Conservation (phyloP, 805 yeast genomes). For the Lipomyces yamanashiensis region DNA sequence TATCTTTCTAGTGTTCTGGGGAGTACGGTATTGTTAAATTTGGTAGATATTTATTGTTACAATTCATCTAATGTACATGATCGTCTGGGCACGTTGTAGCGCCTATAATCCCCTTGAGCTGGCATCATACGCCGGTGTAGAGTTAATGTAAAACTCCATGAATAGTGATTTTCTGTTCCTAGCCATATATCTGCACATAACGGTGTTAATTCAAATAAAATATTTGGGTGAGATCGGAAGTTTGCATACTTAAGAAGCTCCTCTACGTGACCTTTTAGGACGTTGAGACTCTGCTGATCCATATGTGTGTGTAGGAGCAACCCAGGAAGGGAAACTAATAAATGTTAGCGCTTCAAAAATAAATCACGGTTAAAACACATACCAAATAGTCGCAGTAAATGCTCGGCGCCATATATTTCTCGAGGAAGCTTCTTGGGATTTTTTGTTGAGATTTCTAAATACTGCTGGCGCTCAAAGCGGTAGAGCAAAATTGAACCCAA, state of each 20-base stretch:
- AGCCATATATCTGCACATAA: conserved; percentile 47
- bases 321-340: conserved; percentile 73
- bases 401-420: conserved; percentile 78
- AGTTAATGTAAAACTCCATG: conserved; percentile 54
- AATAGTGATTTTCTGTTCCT: conserved; percentile 50
- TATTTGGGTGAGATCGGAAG: background rate
- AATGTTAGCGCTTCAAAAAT: background rate
- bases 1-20: no score
- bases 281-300: conserved; percentile 72
- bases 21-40: no score
- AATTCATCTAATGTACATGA: conserved; percentile 7
- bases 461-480: conserved; percentile 78
- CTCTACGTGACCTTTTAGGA: conserved; percentile 60
- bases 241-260: conserved; percentile 53
- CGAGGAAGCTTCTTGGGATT: conserved; percentile 48
- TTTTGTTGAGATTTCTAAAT: conserved; percentile 53
- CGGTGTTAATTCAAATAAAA: background rate
- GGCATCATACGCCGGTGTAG: conserved; percentile 58
- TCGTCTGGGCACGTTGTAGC: background rate
- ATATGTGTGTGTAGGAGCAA: conserved; percentile 76
- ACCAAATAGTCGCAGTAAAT: conserved; percentile 69
- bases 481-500: conserved; percentile 72
- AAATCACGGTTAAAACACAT: background rate
- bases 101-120: conserved; percentile 50
- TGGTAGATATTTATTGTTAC: background rate